Evolutionary conservation across 352 stramenopile genomes (phyloP).

Genomic region (Globisporangium cystogenes): DNA sequence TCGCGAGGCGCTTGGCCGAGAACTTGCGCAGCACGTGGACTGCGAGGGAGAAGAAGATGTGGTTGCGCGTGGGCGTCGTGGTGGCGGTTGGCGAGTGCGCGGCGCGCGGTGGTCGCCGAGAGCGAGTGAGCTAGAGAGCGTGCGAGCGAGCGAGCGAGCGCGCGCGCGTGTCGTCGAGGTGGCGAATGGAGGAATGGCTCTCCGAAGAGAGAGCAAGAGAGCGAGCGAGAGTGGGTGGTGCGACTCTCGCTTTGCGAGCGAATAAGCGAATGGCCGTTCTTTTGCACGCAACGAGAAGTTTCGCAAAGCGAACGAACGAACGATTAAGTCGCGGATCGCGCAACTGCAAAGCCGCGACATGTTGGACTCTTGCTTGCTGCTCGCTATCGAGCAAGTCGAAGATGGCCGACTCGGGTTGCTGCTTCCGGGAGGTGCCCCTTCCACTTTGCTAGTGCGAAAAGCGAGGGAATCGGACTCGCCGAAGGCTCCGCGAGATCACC

Average conservation of each 20-base stretch:
- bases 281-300: too few species aligned
- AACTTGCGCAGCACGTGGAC: constrained; percentile 13
- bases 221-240: neutral
- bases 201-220: neutral
- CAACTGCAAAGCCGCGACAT: constrained; percentile 1
- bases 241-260: too few species aligned
- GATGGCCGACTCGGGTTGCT: neutral
- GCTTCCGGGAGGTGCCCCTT: too few species aligned
- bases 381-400: neutral
- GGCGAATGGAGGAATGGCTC: constrained; percentile 2
- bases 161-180: neutral
- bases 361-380: neutral
- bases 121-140: neutral
- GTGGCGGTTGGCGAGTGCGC: neutral
- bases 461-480: too few species aligned
- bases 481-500: too few species aligned
- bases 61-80: constrained; percentile 3
- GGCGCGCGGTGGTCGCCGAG: neutral
- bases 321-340: neutral
- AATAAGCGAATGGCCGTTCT: too few species aligned
- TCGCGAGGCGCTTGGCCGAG: neutral
- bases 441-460: too few species aligned
- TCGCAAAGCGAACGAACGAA: too few species aligned
- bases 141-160: too few species aligned
- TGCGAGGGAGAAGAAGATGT: constrained; percentile 13